Evolutionary conservation across 1,284 basidiomycete species (phyloP).

Genomic region (Ustilago crameri): DNA sequence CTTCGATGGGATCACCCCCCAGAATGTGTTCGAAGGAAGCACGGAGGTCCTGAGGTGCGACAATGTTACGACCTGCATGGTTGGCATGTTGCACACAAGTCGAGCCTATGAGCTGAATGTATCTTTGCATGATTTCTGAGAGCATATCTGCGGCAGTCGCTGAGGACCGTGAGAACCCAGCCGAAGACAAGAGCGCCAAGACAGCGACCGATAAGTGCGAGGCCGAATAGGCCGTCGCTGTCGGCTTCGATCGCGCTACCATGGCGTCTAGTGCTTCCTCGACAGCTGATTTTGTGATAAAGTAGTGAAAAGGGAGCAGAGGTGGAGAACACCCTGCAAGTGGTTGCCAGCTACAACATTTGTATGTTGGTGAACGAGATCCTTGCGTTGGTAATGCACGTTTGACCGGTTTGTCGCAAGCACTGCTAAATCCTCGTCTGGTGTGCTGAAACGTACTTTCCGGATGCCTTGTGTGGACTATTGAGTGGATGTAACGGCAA

Average conservation of each 20-base stretch:
- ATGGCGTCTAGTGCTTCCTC: conserved; percentile 3
- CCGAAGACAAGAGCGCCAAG: conserved; percentile 37
- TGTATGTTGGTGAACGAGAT: conserved; percentile 5
- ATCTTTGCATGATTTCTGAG: conserved; percentile 56
- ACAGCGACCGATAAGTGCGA: conserved; percentile 45
- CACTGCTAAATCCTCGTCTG: too few relatives aligned
- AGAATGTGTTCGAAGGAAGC: conserved; percentile 52
- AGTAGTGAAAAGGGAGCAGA: conserved; percentile 7
- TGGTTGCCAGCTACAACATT: conserved; percentile 28
- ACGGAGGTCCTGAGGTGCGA: conserved; percentile 47
- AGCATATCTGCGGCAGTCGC: conserved; percentile 45
- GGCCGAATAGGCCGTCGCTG: conserved; percentile 46
- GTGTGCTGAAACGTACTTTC: too few relatives aligned
- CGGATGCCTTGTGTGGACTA: neutral
- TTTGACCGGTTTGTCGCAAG: too few relatives aligned
- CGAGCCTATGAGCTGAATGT: conserved; percentile 45
- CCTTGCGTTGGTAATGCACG: neutral
- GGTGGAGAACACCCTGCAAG: conserved; percentile 31
- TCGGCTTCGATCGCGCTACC: conserved; percentile 37
- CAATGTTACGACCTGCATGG: conserved; percentile 39
- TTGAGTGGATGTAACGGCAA: neutral
- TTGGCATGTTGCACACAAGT: conserved; percentile 45
- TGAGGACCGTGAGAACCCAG: conserved; percentile 53
- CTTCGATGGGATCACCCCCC: conserved; percentile 46
- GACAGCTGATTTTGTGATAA: too few relatives aligned